Evolutionary conservation across 306 rosid genomes (phyloP), one percentile per base, ranked within the genome.

Genomic region (Morella rubra): DNA sequence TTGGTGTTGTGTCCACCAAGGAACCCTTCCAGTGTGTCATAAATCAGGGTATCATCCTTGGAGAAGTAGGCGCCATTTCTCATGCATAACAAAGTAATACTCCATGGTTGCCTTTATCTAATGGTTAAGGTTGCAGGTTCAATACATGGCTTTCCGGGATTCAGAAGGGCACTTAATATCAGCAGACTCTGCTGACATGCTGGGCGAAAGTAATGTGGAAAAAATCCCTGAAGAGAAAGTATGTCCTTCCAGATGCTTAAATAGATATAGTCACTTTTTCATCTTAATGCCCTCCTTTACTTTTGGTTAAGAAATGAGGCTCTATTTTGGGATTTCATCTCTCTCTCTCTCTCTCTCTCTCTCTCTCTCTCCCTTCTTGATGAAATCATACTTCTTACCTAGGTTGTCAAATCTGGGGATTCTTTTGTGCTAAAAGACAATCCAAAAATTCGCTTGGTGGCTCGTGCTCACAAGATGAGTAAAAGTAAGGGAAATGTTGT

Each of bases 1-100:
- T 95, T 77, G 98, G 98, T 73, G 85, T 88, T 66, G 96, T 95
- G 49, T 92, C 97, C 74, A 85, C 97, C 78, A 95, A 89, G 81
- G 98, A 95, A 82, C 98, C 98, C 50, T 95, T 95, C 86, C 92
- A 92, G 76, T 95, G 98, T 84, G 98, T 95, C 80, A 95, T 95
- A 85, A 95, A 95, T 82, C 98, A 92, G 91, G 98, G 98, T 77
- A 89, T 92, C 75, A 90, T 95, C 83, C 98, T 92, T 69, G 98
- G 98, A 37, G 96, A 95, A 86, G 98, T 94, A 85, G 79, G 87
- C 85, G 22, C 62, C 59, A 69, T 81, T 73, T 77, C 70, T 80
- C 77, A 56, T 46, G 73, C 69, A 45, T 62, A 73, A 79, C 74
- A 60, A 44, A 56, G 71, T 24, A 56, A 5, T 69, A 22, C 46